Base-by-base conservation (phyloP, 2,329 filamentous ascomycete genomes). In the Monosporascus sp. region DNA sequence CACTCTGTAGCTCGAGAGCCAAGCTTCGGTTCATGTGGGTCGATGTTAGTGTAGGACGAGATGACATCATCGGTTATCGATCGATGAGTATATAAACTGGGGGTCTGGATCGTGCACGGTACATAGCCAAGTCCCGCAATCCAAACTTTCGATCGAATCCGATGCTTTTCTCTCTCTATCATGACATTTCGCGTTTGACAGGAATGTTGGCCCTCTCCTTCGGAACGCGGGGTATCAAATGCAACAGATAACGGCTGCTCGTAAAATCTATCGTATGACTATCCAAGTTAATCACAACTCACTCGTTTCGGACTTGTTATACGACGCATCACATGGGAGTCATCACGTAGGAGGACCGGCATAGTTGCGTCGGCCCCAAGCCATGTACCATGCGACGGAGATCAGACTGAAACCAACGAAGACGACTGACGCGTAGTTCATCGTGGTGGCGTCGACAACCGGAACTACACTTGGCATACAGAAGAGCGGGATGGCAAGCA, bases 341-440 rank as follows among this genome's bases (percentile, higher is more conserved):
- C 52, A 60, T 60, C 58, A 63, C 27, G 62, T 76, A n/a, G 78
- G 81, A 2, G 83, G 84, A 17, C 85, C 84, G 46, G 75, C 74
- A 70, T 88, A 88, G 70, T 89, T 82, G 70, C 83, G 81, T 70
- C 81, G 79, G 37, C 87, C 87, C 84, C 85, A 88, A 49, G 77
- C 75, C 59, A 82, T 73, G 72, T 90, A 90, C 85, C 86, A 90
- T 7, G 72, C 68, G 9, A 75, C 77, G 1, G 87, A 81, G 53
- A 89, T 77, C 39, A 74, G 48, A 51, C 81, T 78, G 56, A 88
- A 85, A 5, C 76, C 84, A 25, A 86, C 79, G 60, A 90, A 89
- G n/a, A 90, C 87, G 37, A 84, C 87, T 15, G 83, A 83, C 1
- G 86, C 87, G 68, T 89, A 90, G 75, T 90, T 90, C 75, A 89